Evolutionary conservation across 2,329 filamentous ascomycete genomes (phyloP).

Genomic region (Xylaria sp.): DNA sequence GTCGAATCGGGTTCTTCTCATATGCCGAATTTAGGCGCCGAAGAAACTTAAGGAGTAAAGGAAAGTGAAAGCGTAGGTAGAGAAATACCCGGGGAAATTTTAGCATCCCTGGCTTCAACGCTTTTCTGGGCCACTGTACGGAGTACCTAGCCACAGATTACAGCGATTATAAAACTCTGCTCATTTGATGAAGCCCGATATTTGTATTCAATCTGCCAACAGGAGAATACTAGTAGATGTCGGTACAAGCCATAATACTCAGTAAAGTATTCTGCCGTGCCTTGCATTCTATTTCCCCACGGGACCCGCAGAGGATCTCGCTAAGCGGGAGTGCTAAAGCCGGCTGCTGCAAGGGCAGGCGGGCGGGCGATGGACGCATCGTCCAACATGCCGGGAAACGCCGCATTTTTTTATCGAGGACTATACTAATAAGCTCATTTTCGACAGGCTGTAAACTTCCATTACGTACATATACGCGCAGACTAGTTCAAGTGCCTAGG

Average conservation of each 20-base stretch:
- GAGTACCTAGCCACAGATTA: background rate
- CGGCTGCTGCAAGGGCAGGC: background rate
- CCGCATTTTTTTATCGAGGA: background rate
- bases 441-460: background rate
- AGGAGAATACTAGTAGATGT: background rate
- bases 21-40: background rate
- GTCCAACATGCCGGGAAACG: conserved; percentile 10
- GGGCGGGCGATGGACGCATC: background rate
- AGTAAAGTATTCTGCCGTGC: background rate
- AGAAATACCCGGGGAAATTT: background rate
- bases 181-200: background rate
- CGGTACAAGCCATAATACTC: background rate
- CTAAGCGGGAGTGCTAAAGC: conserved; percentile 16
- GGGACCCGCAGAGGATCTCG: conserved; percentile 5
- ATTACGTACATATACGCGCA: background rate
- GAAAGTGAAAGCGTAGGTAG: conserved; percentile 1
- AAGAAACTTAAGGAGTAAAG: background rate
- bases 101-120: background rate
- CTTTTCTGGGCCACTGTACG: background rate
- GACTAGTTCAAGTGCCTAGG: background rate
- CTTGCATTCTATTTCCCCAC: conserved; percentile 2
- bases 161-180: background rate
- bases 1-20: background rate
- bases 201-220: background rate
- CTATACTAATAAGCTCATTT: background rate